Evolutionary conservation across 2,329 filamentous ascomycete species (phyloP).

Genomic region (Periconia macrospinosa): DNA sequence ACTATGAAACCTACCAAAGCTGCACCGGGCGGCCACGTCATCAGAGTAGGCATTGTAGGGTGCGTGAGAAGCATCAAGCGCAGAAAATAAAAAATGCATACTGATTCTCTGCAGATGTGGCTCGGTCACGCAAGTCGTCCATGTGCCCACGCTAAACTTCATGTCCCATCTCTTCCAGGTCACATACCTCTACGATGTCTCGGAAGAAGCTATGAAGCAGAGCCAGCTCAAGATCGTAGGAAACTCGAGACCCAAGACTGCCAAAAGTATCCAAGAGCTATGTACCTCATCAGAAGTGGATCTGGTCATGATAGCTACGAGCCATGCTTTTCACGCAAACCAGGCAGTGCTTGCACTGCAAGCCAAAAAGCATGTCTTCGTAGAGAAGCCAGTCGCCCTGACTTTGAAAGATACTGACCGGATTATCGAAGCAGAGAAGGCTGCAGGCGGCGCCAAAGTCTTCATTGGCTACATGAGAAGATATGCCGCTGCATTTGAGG

Average conservation of each 20-base stretch:
- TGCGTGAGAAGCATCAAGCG: not conserved
- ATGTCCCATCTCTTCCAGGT: not conserved
- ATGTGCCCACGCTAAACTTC: not conserved
- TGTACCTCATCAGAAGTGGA: slow-evolving; percentile 45
- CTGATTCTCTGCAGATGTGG: not conserved
- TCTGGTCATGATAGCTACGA: slow-evolving; percentile 57
- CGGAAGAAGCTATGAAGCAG: not conserved
- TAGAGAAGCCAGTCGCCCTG: slow-evolving; percentile 63
- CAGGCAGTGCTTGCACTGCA: slow-evolving; percentile 57
- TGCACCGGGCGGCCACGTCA: not conserved
- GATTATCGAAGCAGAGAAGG: slow-evolving; percentile 55
- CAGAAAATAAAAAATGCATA: not conserved
- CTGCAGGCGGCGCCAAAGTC: slow-evolving; percentile 44
- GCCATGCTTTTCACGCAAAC: slow-evolving; percentile 58
- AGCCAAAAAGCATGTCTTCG: slow-evolving; percentile 58
- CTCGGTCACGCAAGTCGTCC: not conserved
- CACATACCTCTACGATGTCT: not conserved
- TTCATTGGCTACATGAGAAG: slow-evolving; percentile 65
- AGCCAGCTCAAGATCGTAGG: not conserved
- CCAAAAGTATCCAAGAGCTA: not conserved
- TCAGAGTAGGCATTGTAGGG: not conserved
- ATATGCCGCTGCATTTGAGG: slow-evolving; percentile 59
- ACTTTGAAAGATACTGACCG: slow-evolving; percentile 49
- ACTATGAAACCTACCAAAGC: not conserved
- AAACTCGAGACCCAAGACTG: not conserved